phyloP scores from a whole-genome alignment of 2,329 filamentous ascomycete species.

The Aspergillus pseudotamarii region DNA sequence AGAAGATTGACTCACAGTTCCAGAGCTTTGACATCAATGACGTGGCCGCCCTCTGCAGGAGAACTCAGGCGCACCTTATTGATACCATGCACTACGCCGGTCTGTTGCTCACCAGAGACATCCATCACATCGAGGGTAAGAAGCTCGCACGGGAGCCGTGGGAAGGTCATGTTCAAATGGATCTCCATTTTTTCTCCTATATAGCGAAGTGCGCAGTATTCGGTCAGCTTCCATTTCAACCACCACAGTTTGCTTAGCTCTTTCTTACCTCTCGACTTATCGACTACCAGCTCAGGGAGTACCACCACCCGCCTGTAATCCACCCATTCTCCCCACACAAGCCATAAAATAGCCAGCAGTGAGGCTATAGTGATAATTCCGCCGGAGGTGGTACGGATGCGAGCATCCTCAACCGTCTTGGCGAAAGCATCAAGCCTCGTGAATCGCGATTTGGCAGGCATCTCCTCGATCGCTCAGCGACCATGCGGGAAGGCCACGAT shows the following conservation, averaged over 20 bases:
- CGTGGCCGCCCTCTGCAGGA: conserved; percentile 71
- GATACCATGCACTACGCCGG: conserved; percentile 88
- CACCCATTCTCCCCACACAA: conserved; percentile 93
- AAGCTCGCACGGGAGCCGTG: conserved; percentile 89
- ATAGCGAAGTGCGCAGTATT: conserved; percentile 15
- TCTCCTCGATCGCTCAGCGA: conserved; percentile 46
- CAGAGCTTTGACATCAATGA: conserved; percentile 71
- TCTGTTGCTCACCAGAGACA: conserved; percentile 94
- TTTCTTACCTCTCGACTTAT: conserved; percentile 83
- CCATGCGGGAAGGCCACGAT: conserved; percentile 25
- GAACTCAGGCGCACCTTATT: conserved; percentile 83
- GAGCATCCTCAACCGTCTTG: conserved; percentile 97
- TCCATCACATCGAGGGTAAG: conserved; percentile 99
- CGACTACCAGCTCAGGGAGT: conserved; percentile 89
- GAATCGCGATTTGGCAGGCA: conserved; percentile 92
- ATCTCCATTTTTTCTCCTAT: conserved; percentile 98
- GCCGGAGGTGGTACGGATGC: conserved; percentile 91
- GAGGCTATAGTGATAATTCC: conserved; percentile 93
- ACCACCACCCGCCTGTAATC: conserved; percentile 87
- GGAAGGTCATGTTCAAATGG: conserved; percentile 95
- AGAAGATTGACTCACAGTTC: conserved; percentile 59
- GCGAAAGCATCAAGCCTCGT: conserved; percentile 97
- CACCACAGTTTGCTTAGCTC: neutral
- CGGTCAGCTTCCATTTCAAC: conserved; percentile 12
- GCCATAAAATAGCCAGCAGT: conserved; percentile 81